Evolutionary conservation across 2,329 filamentous ascomycete genomes (phyloP).

Genomic region (Penicillium decumbens): DNA sequence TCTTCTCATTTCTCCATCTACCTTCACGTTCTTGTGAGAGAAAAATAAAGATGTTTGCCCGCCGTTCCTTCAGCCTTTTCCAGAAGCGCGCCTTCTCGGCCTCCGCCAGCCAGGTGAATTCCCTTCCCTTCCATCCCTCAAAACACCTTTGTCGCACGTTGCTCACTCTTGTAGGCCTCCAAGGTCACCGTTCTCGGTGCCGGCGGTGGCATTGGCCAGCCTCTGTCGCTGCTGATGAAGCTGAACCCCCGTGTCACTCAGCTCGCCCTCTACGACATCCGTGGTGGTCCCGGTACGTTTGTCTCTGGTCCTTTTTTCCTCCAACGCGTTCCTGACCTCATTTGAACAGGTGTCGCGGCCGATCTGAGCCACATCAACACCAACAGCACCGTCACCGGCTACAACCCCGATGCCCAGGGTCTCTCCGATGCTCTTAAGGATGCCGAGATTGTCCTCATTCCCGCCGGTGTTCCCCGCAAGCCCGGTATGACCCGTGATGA

Average conservation of each 20-base stretch:
- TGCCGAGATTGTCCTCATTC: slow-evolving; percentile 92
- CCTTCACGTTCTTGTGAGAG: neutral
- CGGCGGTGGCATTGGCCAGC: slow-evolving; percentile 96
- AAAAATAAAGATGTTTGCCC: slow-evolving; percentile 65
- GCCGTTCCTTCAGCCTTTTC: slow-evolving; percentile 51
- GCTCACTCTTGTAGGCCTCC: slow-evolving; percentile 61
- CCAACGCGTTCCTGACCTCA: neutral
- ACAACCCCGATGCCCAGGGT: slow-evolving; percentile 70
- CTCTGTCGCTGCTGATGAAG: slow-evolving; percentile 96
- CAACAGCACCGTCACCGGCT: slow-evolving; percentile 89
- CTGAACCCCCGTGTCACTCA: slow-evolving; percentile 91
- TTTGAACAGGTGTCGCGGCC: slow-evolving; percentile 76
- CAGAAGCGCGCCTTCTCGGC: slow-evolving; percentile 78
- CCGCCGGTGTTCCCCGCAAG: slow-evolving; percentile 97
- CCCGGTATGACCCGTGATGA: slow-evolving; percentile 99
- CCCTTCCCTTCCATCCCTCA: slow-evolving; percentile 4
- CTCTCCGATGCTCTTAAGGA: slow-evolving; percentile 76
- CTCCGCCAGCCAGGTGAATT: slow-evolving; percentile 64
- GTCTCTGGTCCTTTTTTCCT: neutral
- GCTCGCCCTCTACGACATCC: slow-evolving; percentile 97
- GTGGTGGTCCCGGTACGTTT: slow-evolving; percentile 77
- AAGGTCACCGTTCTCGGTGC: slow-evolving; percentile 98
- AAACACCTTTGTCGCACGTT: neutral
- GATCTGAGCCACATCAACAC: slow-evolving; percentile 99
- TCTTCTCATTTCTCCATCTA: slow-evolving; percentile 13